Evolutionary conservation across 2,329 filamentous ascomycete species (phyloP).

Genomic region (Tolypocladium sp.): DNA sequence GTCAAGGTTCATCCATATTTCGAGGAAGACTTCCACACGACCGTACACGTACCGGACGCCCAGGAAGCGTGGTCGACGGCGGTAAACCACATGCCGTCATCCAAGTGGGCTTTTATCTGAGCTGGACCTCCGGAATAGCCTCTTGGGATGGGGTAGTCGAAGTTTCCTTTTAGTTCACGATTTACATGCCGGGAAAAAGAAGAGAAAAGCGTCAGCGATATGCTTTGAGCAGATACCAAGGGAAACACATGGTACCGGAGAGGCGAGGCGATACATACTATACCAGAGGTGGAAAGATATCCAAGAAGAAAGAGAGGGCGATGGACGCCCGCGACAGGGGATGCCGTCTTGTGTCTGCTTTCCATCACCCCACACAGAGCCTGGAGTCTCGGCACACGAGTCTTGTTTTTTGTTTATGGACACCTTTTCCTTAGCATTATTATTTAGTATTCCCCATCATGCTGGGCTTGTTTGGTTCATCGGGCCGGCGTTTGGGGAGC

Average conservation of each 20-base stretch:
- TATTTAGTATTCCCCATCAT: background rate
- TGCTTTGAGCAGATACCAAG: background rate
- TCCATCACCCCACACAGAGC: slow-evolving; percentile 5
- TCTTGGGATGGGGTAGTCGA: background rate
- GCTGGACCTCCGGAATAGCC: slow-evolving; percentile 5
- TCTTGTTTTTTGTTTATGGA: slow-evolving; percentile 1
- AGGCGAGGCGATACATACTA: background rate
- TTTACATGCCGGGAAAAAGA: slow-evolving; percentile 2
- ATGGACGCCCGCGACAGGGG: too few species aligned
- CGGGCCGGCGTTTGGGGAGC: slow-evolving; percentile 4
- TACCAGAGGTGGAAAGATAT: background rate
- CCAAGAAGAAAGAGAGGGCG: background rate
- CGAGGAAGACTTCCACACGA: slow-evolving; percentile 33
- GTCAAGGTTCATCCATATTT: slow-evolving; percentile 30
- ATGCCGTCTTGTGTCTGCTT: too few species aligned
- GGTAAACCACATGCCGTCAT: slow-evolving; percentile 16
- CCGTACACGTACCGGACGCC: slow-evolving; percentile 26
- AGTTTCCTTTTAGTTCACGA: background rate
- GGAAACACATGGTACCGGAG: background rate
- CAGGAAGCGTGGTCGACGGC: slow-evolving; percentile 27
- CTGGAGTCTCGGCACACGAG: slow-evolving; percentile 6
- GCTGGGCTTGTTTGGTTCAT: slow-evolving; percentile 1
- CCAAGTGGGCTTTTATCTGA: slow-evolving; percentile 24
- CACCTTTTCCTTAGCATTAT: background rate
- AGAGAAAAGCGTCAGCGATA: background rate